Percentiles rank a stretch among this genome's conserved stretches.
Conservation (phyloP, 2,329 filamentous ascomycete genomes). For the Cladophialophora yegresii region DNA sequence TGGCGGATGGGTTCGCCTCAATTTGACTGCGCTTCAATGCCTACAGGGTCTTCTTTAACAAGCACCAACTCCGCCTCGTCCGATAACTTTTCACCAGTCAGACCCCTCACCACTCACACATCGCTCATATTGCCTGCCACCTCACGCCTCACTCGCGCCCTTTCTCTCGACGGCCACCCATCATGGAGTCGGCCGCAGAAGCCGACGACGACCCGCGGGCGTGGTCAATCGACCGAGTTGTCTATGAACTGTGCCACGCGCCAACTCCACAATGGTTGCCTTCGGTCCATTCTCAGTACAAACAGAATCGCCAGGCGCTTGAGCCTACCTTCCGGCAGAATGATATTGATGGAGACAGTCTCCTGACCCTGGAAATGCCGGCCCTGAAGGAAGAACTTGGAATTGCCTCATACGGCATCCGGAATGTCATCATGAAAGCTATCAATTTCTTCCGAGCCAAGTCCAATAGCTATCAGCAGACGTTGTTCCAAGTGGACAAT, state of each 20-base stretch:
- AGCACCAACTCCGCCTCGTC: background rate
- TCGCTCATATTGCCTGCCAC: background rate
- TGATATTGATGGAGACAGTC: slow-evolving; percentile 64
- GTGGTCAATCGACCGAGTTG: slow-evolving; percentile 70
- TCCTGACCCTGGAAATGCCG: slow-evolving; percentile 57
- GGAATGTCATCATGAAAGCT: slow-evolving; percentile 59
- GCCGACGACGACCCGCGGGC: slow-evolving; percentile 66
- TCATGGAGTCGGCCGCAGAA: slow-evolving; percentile 23
- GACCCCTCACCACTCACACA: background rate
- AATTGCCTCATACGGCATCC: slow-evolving; percentile 60
- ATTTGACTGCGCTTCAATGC: background rate
- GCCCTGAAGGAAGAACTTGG: slow-evolving; percentile 59
- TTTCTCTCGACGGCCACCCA: background rate
- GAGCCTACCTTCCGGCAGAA: slow-evolving; percentile 61
- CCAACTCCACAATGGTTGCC: slow-evolving; percentile 49
- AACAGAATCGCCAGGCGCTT: slow-evolving; percentile 56
- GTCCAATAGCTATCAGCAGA: slow-evolving; percentile 54
- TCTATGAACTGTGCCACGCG: slow-evolving; percentile 63
- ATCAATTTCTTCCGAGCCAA: slow-evolving; percentile 58
- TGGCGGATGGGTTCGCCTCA: background rate
- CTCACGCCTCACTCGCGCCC: background rate
- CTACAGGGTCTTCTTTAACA: background rate
- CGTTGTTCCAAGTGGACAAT: slow-evolving; percentile 16
- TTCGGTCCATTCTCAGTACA: slow-evolving; percentile 35
- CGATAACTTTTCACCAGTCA: background rate